Evolutionary conservation across 768 basidiomycete genomes (phyloP).

Genomic region (Artomyces pyxidatus): DNA sequence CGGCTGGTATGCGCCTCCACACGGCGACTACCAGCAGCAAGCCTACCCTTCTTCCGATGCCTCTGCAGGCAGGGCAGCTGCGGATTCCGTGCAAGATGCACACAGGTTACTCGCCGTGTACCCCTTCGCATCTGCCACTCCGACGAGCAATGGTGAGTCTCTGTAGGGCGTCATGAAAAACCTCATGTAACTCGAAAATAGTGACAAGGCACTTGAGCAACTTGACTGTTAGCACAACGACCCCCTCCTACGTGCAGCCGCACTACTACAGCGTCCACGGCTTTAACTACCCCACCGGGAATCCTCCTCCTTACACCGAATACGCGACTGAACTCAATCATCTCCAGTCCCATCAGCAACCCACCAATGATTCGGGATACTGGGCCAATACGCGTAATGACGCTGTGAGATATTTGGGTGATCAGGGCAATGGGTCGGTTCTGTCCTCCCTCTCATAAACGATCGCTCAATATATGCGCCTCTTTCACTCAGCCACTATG

Average conservation of each 20-base stretch:
- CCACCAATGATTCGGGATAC: constrained; percentile 42
- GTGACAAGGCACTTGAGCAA: constrained; percentile 60
- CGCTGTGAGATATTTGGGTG: constrained; percentile 49
- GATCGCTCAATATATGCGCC: constrained; percentile 11
- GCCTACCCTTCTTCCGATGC: constrained; percentile 6
- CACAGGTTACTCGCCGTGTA: constrained; percentile 60
- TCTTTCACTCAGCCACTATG: constrained; percentile 14
- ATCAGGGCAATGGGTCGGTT: constrained; percentile 25
- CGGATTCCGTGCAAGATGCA: constrained; percentile 57
- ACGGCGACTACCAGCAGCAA: neutral
- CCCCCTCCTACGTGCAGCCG: constrained; percentile 59
- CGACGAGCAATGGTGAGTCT: constrained; percentile 61
- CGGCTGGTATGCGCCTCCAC: constrained; percentile 11
- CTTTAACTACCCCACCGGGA: constrained; percentile 23
- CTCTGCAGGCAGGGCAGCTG: constrained; percentile 9
- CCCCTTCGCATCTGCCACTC: constrained; percentile 69
- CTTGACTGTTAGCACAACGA: constrained; percentile 48
- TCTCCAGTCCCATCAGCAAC: constrained; percentile 39
- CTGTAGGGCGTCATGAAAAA: constrained; percentile 3
- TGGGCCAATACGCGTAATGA: constrained; percentile 61
- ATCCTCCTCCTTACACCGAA: constrained; percentile 53
- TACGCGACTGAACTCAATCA: constrained; percentile 57
- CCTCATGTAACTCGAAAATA: constrained; percentile 21
- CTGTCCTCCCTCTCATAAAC: neutral
- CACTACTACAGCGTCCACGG: constrained; percentile 34